These are phyloP conservation scores for Pythium rishiriense DNA, from an alignment of 352 stramenopile species.

Conservation along the genomic window DNA sequence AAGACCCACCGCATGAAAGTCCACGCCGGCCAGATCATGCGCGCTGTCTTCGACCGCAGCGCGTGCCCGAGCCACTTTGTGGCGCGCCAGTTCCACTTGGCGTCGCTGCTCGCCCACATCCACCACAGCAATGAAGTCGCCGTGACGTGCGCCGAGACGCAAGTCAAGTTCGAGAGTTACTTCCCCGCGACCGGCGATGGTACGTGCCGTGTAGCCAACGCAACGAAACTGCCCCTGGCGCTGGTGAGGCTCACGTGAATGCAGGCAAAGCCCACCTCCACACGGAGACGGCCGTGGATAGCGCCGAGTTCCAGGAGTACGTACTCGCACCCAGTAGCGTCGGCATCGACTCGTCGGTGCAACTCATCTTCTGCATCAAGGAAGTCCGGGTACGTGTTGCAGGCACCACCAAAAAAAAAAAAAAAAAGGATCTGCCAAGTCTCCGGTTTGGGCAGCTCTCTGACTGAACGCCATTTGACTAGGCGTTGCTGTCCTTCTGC, in stretches of 20 bases:
- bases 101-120: constrained; percentile 76
- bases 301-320: constrained; percentile 75
- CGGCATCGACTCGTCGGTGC: constrained; percentile 50
- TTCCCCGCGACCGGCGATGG: constrained; percentile 56
- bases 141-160: constrained; percentile 59
- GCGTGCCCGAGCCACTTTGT: constrained; percentile 47
- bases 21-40: constrained; percentile 74
- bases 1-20: constrained; percentile 88
- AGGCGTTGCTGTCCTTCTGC: constrained; percentile 75
- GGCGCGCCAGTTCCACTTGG: constrained; percentile 72
- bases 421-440: too few species aligned
- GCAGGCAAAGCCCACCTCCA: constrained; percentile 72
- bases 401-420: too few species aligned
- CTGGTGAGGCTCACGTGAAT: background rate
- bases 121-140: constrained; percentile 79
- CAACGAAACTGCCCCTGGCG: background rate
- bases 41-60: constrained; percentile 70
- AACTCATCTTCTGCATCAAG: constrained; percentile 85
- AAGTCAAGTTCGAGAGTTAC: constrained; percentile 85
- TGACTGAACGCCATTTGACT: background rate
- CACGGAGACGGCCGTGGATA: constrained; percentile 82
- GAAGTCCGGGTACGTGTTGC: constrained; percentile 51
- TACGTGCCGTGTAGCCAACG: constrained; percentile 7
- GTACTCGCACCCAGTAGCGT: constrained; percentile 39
- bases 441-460: background rate